phyloP scores from a whole-genome alignment of 208 protist species.

The Trypanosomatidae sp. region DNA sequence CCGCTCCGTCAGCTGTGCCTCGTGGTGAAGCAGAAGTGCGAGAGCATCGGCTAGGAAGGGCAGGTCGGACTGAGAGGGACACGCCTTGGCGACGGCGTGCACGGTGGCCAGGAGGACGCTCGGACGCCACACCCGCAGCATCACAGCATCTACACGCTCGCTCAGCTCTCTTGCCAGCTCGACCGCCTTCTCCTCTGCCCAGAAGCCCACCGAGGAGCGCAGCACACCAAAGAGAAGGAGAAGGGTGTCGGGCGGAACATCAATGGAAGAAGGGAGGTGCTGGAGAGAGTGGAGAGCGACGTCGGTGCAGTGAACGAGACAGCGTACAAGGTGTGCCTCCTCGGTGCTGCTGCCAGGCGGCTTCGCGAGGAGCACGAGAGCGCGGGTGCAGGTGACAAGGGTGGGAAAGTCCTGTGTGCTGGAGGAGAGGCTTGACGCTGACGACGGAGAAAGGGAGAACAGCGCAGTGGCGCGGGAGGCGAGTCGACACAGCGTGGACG shows the following conservation, averaged over 20 bases:
- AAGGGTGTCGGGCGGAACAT: constrained; percentile 29
- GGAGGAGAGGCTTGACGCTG: not conserved
- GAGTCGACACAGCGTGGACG: too few species aligned
- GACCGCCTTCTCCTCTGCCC: constrained; percentile 15
- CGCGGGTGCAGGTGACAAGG: constrained; percentile 22
- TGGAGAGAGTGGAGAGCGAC: constrained; percentile 20
- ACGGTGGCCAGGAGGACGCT: constrained; percentile 46
- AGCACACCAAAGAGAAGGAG: constrained; percentile 35
- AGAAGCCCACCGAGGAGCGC: constrained; percentile 26
- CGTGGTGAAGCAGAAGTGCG: constrained; percentile 31
- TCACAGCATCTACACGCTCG: constrained; percentile 28
- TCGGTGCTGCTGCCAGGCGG: not conserved
- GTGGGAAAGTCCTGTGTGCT: not conserved
- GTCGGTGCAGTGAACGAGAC: constrained; percentile 9
- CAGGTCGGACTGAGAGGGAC: constrained; percentile 17
- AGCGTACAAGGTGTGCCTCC: constrained; percentile 6
- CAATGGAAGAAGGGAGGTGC: constrained; percentile 17
- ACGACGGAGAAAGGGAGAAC: too few species aligned
- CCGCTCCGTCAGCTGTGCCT: constrained; percentile 42
- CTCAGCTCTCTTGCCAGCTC: constrained; percentile 35
- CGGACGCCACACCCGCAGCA: constrained; percentile 46
- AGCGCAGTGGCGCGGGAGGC: not conserved
- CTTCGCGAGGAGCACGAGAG: constrained; percentile 12
- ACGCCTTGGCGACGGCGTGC: constrained; percentile 55
- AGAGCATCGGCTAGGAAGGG: constrained; percentile 40